phyloP scores from a whole-genome alignment of 495 filamentous ascomycete genomes.

The Penicillium manginii region DNA sequence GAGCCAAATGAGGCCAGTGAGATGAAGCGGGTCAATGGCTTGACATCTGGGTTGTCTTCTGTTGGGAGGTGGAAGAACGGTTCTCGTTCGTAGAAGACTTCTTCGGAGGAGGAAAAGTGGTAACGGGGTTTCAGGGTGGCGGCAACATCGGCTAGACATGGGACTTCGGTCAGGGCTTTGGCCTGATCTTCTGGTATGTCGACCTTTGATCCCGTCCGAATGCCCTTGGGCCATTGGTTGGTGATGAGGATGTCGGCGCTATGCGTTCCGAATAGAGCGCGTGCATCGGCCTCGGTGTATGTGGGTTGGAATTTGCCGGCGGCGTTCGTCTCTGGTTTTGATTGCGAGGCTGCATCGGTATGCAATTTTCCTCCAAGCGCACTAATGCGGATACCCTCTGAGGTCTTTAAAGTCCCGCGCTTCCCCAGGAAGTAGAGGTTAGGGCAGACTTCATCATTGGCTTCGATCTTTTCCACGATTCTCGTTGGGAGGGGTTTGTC shows the following conservation, averaged over 20 bases:
- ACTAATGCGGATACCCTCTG: conserved; percentile 84
- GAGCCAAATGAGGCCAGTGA: conserved; percentile 74
- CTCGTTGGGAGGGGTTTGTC: conserved; percentile 64
- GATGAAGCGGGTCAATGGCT: conserved; percentile 80
- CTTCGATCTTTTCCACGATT: conserved; percentile 72
- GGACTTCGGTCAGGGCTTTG: conserved; percentile 45
- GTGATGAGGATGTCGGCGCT: conserved; percentile 85
- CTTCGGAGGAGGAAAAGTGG: conserved; percentile 74
- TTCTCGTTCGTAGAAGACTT: conserved; percentile 84
- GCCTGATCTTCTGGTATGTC: conserved; percentile 46
- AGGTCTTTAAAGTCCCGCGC: conserved; percentile 81
- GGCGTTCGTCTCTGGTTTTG: conserved; percentile 30
- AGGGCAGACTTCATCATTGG: conserved; percentile 79
- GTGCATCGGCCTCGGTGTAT: conserved; percentile 78
- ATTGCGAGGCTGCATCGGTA: conserved; percentile 13
- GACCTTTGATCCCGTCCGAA: conserved; percentile 65
- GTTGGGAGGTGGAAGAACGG: conserved; percentile 79
- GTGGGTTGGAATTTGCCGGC: conserved; percentile 31
- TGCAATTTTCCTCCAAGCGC: conserved; percentile 67
- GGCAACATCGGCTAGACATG: conserved; percentile 74
- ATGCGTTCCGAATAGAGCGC: conserved; percentile 70
- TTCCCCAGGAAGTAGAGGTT: conserved; percentile 90
- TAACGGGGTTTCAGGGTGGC: conserved; percentile 80
- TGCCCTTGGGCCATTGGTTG: conserved; percentile 75
- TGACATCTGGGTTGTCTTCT: conserved; percentile 53